A percentile compares a stretch with the other conserved stretches of the same genome.
Evolutionary conservation across 2,329 filamentous ascomycete species (phyloP).

Genomic region (Talaromyces sp.): DNA sequence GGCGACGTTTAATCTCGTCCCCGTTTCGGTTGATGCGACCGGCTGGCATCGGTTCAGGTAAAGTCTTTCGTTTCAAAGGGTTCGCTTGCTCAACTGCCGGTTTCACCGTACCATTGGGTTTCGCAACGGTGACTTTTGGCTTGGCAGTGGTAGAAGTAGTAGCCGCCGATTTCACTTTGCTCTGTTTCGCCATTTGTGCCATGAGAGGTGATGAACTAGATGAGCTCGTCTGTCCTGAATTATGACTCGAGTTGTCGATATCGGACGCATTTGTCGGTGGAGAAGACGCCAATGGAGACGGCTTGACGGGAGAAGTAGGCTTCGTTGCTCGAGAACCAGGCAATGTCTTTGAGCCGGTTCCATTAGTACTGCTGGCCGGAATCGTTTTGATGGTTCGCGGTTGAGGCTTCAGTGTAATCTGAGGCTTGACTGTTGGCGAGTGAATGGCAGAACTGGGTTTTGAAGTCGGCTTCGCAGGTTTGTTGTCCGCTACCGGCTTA

Average conservation of each 20-base stretch:
- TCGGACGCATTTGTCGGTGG: conserved; percentile 59
- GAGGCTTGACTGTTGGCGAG: conserved; percentile 11
- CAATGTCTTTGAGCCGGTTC: conserved; percentile 32
- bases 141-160: conserved; percentile 1
- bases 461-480: conserved; percentile 2
- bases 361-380: conserved; percentile 22
- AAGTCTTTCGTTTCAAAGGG: conserved; percentile 40
- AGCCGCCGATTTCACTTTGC: conserved; percentile 14
- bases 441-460: conserved; percentile 5
- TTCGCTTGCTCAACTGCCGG: conserved; percentile 23
- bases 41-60: conserved; percentile 23
- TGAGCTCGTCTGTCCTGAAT: conserved; percentile 39
- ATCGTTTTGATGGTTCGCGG: conserved; percentile 23
- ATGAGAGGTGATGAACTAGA: conserved; percentile 45
- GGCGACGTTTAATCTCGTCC: conserved; percentile 38
- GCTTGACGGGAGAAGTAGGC: conserved; percentile 54
- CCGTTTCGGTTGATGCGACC: conserved; percentile 33
- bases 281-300: conserved; percentile 57
- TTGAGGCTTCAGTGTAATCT: conserved; percentile 17
- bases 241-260: conserved; percentile 42
- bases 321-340: conserved; percentile 34
- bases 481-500: conserved; percentile 9
- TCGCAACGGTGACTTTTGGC: conserved; percentile 15
- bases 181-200: conserved; percentile 31
- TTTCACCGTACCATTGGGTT: conserved; percentile 27